These are phyloP conservation scores for Metarhizium sp. DNA, from an alignment of 2,329 filamentous ascomycete species.

Conservation along the genomic window DNA sequence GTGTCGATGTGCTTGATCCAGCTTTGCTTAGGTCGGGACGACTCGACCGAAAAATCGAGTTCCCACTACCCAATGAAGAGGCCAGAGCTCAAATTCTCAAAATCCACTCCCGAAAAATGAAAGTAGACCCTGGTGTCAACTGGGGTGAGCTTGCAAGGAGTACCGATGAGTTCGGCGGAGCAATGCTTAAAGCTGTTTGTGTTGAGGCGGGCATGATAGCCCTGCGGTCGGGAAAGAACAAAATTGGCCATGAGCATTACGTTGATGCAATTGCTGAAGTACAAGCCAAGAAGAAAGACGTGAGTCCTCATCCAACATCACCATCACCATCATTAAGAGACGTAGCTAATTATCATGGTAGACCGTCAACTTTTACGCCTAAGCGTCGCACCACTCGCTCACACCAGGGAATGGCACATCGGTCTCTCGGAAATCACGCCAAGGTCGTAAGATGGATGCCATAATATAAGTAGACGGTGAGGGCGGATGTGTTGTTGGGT, in stretches of 20 bases:
- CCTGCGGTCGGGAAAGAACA: conserved; percentile 83
- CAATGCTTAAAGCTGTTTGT: conserved; percentile 95
- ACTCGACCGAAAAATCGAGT: conserved; percentile 95
- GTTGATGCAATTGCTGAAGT: conserved; percentile 97
- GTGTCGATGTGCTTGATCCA: conserved; percentile 87
- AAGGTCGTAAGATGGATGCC: background rate
- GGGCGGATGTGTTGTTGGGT: background rate
- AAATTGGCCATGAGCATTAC: conserved; percentile 97
- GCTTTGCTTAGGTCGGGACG: conserved; percentile 85
- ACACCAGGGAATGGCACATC: background rate
- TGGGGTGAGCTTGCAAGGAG: conserved; percentile 92
- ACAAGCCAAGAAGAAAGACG: conserved; percentile 90
- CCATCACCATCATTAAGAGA: background rate
- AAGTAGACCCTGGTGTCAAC: conserved; percentile 84
- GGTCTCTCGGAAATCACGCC: background rate
- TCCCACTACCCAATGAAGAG: conserved; percentile 95
- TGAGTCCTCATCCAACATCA: conserved; percentile 27
- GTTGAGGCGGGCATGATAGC: conserved; percentile 99
- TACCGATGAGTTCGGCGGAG: conserved; percentile 96
- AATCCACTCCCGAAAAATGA: conserved; percentile 98
- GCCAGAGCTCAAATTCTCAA: conserved; percentile 92
- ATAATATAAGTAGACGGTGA: background rate
- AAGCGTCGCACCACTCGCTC: conserved; percentile 11
- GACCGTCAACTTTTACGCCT: conserved; percentile 51
- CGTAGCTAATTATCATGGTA: conserved; percentile 14